A percentile compares a stretch with the other conserved stretches of the same genome.
Evolutionary conservation across 257 asterid genomes (phyloP).

Genomic region (Ligustrum vulgare): DNA sequence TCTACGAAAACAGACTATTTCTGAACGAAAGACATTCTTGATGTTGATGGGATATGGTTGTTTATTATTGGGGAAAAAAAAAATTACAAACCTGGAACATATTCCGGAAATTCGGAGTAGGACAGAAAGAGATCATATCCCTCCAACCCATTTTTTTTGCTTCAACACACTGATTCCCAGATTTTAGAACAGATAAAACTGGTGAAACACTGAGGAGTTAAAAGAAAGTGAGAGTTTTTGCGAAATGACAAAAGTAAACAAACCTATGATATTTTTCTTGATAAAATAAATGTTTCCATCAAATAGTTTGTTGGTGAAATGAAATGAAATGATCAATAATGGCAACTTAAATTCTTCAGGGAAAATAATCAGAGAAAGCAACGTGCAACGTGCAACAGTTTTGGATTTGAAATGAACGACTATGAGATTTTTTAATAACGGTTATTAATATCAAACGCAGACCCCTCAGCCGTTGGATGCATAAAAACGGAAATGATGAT

Average conservation of each 20-base stretch:
- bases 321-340: no score
- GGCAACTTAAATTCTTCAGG: no score
- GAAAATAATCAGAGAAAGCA: no score
- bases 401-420: no score
- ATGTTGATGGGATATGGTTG: not conserved
- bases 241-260: not conserved
- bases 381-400: no score
- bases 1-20: not conserved
- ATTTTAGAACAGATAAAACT: not conserved
- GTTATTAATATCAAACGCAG: no score
- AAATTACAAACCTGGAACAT: constrained; percentile 61
- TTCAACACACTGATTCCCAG: not conserved
- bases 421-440: no score
- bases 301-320: no score
- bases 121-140: constrained; percentile 42
- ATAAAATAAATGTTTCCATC: no score
- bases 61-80: not conserved
- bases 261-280: not conserved
- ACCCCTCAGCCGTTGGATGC: no score
- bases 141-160: constrained; percentile 52
- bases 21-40: constrained; percentile 11
- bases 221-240: not conserved
- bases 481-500: no score
- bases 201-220: not conserved
- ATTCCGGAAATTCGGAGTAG: constrained; percentile 44